phyloP scores from a whole-genome alignment of 2,329 filamentous ascomycete genomes.

The Ceratocystis eucalypticola region DNA sequence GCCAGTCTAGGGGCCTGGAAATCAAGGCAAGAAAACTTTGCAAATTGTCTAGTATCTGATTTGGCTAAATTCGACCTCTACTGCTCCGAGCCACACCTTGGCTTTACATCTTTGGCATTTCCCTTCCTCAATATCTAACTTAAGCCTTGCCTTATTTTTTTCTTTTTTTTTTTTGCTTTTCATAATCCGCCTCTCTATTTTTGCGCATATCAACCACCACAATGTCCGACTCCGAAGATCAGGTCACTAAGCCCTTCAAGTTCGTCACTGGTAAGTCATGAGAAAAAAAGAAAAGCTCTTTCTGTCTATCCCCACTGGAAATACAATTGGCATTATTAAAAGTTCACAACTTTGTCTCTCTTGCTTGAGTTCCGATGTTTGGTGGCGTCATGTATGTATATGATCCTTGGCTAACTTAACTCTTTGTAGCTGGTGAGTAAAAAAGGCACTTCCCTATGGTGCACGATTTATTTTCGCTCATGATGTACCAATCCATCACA shows the following conservation, averaged over 20 bases:
- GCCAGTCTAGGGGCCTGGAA: constrained; percentile 10
- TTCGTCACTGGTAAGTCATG: constrained; percentile 83
- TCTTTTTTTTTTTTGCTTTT: constrained; percentile 7
- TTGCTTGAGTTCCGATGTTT: constrained; percentile 4
- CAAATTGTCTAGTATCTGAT: constrained; percentile 31
- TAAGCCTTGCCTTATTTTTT: not conserved
- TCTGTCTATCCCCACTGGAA: not conserved
- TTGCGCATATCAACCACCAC: constrained; percentile 35
- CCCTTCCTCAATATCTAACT: constrained; percentile 1
- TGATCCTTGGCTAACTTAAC: constrained; percentile 31
- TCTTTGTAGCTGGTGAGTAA: constrained; percentile 33
- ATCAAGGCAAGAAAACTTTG: constrained; percentile 11
- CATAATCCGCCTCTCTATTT: constrained; percentile 1
- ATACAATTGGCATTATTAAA: too few relatives aligned
- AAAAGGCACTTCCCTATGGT: constrained; percentile 15
- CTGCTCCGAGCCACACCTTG: constrained; percentile 27
- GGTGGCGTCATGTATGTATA: constrained; percentile 25
- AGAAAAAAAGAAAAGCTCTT: constrained; percentile 19
- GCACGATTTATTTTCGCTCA: not conserved
- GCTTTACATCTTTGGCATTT: constrained; percentile 27
- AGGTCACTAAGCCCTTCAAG: constrained; percentile 99
- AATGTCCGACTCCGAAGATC: constrained; percentile 75
- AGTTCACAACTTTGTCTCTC: too few relatives aligned
- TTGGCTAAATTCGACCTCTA: constrained; percentile 27
- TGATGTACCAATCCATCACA: not conserved